Evolutionary conservation across 2,329 filamentous ascomycete genomes (phyloP), one percentile per base, ranked within the genome.

Genomic region (Colletotrichum sp.): DNA sequence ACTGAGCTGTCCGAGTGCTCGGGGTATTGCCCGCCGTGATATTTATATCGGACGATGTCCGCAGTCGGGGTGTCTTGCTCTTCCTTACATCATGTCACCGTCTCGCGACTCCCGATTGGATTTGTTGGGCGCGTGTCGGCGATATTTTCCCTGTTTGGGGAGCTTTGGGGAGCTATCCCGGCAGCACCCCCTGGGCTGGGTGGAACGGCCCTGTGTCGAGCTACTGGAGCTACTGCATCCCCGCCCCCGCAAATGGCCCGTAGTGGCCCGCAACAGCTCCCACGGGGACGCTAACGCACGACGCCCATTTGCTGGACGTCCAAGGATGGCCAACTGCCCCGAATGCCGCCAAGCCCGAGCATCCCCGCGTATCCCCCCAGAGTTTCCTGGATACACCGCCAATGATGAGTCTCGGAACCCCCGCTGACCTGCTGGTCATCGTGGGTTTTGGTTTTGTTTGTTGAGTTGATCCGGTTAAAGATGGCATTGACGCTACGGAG

Each of bases 91-190:
- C 16, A 48, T 63, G 21, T 30, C 38, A 55, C 32, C 24, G 38
- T 21, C n/a, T 55, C 56, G 28, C 48, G 16, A 7, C n/a, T 55
- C 43, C 34, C 36, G 12, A 73, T 68, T 73, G 69, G 69, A 28
- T 64, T 73, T 63, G 69, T 64, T 68, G 63, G 73, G 73, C 58
- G 55, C 21, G 9, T 34, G 64, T 61, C 73, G 73, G 73, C 73
- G 73, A 73, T 58, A 59, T 73, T 75, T 68, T 12, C 73, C 69
- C 26, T 32, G 55, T 75, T 73, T 10, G 70, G 73, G 65, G 70
- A 58, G 63, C 73, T 68, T 48, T 64, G 32, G 38, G 68, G 43
- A 74, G 68, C 62, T 74, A 61, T 73, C 28, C 72, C 69, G 26
- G 73, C 30, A 58, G 6, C 13, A 32, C 9, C 10, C 43, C 69